phyloP scores from a whole-genome alignment of 306 rosid genomes.

The Notholithocarpus densiflorus region DNA sequence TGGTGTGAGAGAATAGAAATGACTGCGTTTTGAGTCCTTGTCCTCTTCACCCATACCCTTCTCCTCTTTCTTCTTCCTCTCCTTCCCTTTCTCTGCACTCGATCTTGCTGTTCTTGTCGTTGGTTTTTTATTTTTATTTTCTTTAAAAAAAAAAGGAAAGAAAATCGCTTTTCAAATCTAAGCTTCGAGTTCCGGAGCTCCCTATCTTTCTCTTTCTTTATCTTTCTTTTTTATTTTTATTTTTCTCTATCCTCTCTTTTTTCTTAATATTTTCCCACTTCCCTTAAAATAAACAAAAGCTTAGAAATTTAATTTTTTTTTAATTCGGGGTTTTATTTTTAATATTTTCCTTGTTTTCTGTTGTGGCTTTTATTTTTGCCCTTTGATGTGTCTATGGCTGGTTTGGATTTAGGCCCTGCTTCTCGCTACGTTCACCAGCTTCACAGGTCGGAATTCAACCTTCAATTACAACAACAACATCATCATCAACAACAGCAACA shows the following conservation, averaged over 20 bases:
- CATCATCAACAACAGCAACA: conserved; percentile 16
- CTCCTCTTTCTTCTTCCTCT: not conserved
- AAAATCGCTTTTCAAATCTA: conserved; percentile 23
- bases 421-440: conserved; percentile 66
- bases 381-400: conserved; percentile 76
- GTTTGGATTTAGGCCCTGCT: conserved; percentile 81
- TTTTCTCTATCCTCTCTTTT: conserved; percentile 1
- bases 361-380: conserved; percentile 35
- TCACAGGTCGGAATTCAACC: conserved; percentile 59
- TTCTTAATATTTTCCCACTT: conserved; percentile 31
- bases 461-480: conserved; percentile 28
- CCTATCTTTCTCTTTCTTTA: not conserved
- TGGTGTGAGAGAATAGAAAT: conserved; percentile 36
- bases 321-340: conserved; percentile 23
- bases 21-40: conserved; percentile 54
- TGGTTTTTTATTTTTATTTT: conserved; percentile 11
- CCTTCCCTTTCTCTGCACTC: conserved; percentile 57
- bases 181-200: conserved; percentile 16
- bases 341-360: conserved; percentile 65
- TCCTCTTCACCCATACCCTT: not conserved
- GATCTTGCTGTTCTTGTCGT: conserved; percentile 20
- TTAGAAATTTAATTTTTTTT: conserved; percentile 1
- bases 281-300: conserved; percentile 48
- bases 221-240: not conserved
- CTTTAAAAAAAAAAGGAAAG: not conserved